Percentiles rank a stretch among this genome's conserved stretches.
phyloP scores from a whole-genome alignment of 2,329 filamentous ascomycete genomes.

The Neodidymelliopsis sp. region DNA sequence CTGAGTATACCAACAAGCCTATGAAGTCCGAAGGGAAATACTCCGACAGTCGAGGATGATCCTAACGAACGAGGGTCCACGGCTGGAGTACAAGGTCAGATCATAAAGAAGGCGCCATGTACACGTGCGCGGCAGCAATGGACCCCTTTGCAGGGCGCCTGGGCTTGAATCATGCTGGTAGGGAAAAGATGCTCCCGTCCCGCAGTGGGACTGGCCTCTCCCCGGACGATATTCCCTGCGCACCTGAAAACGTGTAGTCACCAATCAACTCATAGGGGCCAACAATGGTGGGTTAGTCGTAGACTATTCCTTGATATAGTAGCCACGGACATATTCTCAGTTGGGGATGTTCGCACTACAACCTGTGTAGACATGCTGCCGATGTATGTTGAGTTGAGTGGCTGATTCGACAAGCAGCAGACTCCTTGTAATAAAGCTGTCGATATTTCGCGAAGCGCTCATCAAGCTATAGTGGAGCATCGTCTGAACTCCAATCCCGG shows the following conservation, averaged over 20 bases:
- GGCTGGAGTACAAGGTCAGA: background rate
- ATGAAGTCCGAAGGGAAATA: background rate
- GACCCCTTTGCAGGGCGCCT: conserved; percentile 11
- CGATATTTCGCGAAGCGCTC: no score
- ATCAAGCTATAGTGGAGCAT: no score
- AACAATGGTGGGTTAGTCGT: no score
- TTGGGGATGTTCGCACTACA: no score
- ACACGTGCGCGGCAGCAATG: background rate
- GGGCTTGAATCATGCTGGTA: background rate
- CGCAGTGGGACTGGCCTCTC: background rate
- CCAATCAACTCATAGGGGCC: background rate
- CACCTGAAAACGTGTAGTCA: background rate
- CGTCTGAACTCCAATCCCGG: no score
- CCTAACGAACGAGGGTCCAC: background rate
- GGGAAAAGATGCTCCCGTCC: background rate
- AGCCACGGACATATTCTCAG: no score
- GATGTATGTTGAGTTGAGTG: no score
- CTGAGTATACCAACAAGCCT: background rate
- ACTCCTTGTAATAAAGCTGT: no score
- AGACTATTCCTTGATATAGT: no score
- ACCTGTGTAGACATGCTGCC: no score
- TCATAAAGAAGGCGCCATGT: background rate
- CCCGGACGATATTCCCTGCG: background rate
- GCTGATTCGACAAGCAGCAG: no score
- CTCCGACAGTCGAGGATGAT: background rate